Evolutionary conservation across 305 asterid species (phyloP).

Genomic region (Coffea humblotiana): DNA sequence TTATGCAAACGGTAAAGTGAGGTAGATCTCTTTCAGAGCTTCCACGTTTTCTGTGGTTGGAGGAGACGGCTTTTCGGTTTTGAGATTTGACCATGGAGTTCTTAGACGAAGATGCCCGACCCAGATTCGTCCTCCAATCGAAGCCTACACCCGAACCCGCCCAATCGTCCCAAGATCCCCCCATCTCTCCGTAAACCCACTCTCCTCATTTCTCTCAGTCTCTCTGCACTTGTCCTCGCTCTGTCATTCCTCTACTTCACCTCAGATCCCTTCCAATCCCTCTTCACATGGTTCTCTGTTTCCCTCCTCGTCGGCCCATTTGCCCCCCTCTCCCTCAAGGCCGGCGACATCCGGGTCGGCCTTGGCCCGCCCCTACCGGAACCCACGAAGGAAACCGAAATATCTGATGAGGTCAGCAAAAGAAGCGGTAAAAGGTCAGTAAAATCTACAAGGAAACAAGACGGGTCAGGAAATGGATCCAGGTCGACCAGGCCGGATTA

Average conservation of each 20-base stretch:
- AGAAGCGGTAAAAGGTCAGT: constrained; percentile 35
- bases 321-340: constrained; percentile 76
- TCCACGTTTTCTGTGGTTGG: not conserved
- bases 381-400: constrained; percentile 27
- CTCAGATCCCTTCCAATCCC: constrained; percentile 58
- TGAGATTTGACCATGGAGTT: constrained; percentile 55
- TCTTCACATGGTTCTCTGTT: constrained; percentile 64
- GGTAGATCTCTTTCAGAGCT: too few species aligned
- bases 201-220: constrained; percentile 44
- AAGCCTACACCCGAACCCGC: constrained; percentile 38
- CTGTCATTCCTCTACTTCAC: constrained; percentile 54
- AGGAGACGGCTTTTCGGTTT: not conserved
- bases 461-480: constrained; percentile 21
- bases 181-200: constrained; percentile 48
- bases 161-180: constrained; percentile 21
- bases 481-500: not conserved
- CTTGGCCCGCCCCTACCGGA: constrained; percentile 58
- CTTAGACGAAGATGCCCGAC: constrained; percentile 71
- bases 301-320: constrained; percentile 85
- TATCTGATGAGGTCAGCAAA: constrained; percentile 21
- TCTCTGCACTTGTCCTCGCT: constrained; percentile 38
- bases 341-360: constrained; percentile 87
- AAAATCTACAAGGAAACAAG: constrained; percentile 26
- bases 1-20: not conserved
- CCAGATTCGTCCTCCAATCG: constrained; percentile 76